phyloP scores from a whole-genome alignment of 805 yeast genomes.

The Suhomyces sp. region DNA sequence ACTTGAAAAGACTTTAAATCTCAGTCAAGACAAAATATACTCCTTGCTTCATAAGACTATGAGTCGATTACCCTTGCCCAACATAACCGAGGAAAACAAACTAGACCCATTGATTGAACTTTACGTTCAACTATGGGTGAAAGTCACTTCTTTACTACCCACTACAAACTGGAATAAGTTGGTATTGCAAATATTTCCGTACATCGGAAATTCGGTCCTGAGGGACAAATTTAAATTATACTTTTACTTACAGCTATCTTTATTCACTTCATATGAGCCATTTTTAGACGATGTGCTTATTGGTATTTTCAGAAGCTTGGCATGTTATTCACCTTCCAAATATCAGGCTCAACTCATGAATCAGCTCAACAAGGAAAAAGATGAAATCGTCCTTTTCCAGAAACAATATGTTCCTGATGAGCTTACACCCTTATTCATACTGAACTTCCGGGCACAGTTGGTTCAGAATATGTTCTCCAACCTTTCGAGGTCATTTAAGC shows the following conservation, averaged over 20 bases:
- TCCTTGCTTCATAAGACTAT: slow-evolving; percentile 25
- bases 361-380: slow-evolving; percentile 13
- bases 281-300: slow-evolving; percentile 22
- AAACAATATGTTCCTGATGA: slow-evolving; percentile 16
- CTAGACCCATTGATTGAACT: slow-evolving; percentile 24
- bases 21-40: slow-evolving; percentile 4
- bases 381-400: slow-evolving; percentile 18
- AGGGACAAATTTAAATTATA: slow-evolving; percentile 30
- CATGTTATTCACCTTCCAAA: slow-evolving; percentile 22
- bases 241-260: slow-evolving; percentile 25
- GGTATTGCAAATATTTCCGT: slow-evolving; percentile 37
- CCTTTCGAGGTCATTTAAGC: slow-evolving; percentile 12
- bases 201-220: slow-evolving; percentile 38
- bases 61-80: slow-evolving; percentile 35
- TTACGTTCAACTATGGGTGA: slow-evolving; percentile 31
- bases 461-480: slow-evolving; percentile 19
- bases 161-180: slow-evolving; percentile 34
- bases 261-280: slow-evolving; percentile 16
- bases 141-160: slow-evolving; percentile 13
- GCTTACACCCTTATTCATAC: slow-evolving; percentile 17
- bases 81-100: slow-evolving; percentile 18
- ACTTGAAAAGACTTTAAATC: neutral
- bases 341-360: slow-evolving; percentile 24
- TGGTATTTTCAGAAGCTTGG: slow-evolving; percentile 24
- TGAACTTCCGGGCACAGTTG: slow-evolving; percentile 17